These are phyloP conservation scores for Histomonas meleagridis DNA, from an alignment of 208 protist species.

Conservation along the genomic window DNA sequence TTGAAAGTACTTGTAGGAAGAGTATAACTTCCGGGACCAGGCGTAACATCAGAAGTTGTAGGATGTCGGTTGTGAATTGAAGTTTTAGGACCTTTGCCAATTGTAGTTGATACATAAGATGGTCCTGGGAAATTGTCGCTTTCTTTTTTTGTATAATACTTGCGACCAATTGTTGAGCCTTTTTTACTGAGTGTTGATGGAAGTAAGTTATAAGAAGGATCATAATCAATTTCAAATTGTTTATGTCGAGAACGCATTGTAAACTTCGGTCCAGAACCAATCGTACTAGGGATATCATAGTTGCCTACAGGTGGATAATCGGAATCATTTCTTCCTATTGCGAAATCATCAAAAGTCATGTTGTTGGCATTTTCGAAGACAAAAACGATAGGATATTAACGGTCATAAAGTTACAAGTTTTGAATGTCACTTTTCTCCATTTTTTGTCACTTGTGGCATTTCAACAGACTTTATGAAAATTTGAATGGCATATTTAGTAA, in stretches of 20 bases:
- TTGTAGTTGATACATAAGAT: background rate
- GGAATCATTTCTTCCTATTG: background rate
- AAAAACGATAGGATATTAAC: no score
- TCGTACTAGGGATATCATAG: background rate
- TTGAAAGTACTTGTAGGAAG: background rate
- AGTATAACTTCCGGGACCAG: background rate
- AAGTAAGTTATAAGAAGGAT: background rate
- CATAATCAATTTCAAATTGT: background rate
- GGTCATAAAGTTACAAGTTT: no score
- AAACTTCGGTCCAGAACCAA: background rate
- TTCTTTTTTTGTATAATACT: background rate
- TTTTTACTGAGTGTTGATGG: background rate
- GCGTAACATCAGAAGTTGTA: background rate
- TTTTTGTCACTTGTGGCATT: no score
- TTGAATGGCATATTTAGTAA: no score
- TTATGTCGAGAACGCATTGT: background rate
- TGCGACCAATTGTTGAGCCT: background rate
- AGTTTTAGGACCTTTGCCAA: background rate
- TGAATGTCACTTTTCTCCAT: no score
- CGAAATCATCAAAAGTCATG: conserved; percentile 8
- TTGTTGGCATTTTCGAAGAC: no score
- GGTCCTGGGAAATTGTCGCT: background rate
- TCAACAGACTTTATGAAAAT: no score
- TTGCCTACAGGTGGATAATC: background rate
- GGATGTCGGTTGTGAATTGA: background rate